Base-by-base conservation (phyloP, 2,329 filamentous ascomycete species). In the Trichoderma lentiforme region DNA sequence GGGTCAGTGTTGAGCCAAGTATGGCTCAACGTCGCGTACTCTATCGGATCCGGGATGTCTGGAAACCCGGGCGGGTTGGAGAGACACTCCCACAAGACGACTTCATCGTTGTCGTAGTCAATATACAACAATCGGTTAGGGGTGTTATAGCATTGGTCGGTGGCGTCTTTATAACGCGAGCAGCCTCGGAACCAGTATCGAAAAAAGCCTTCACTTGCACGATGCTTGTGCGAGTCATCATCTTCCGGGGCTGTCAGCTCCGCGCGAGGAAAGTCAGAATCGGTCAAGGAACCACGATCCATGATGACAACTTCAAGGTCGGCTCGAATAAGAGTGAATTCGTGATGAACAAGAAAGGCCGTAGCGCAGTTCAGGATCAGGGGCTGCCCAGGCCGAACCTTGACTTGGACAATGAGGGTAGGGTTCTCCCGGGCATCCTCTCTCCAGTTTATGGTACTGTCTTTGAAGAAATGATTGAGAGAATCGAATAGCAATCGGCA, bases 21-120 rank as follows among this genome's bases (percentile, higher is more conserved):
- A 26, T 72, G 71, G 34, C 71, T 65, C 18, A 72, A 34, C 4
- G 66, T 61, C 12, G 67, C 71, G 14, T 70, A 72, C 18, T 43
- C 24, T 18, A 63, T 6, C 3, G 4, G 24, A 1, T 32, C n/a
- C 6, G 53, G 36, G 9, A 39, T 3, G 1, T 57, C 51, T 6
- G 18, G 51, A 4, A 28, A 7, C 6, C 51, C 51, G 3, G 32
- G 51, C 7, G 4, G 14, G 24, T 7, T 15, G 21, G 24, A 21
- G 11, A 24, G n/a, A n/a, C 12, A 6, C 3, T 71, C 58, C 34
- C 36, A 53, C 14, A 72, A 11, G 1, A 15, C 47, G 34, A 72
- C 15, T 9, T 53, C 34, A 8, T 34, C n/a, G 5, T 21, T n/a
- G 34, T 36, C 6, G 3, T n/a, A 32, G 26, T 61, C 34, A 7